Evolutionary conservation across 2,329 filamentous ascomycete species (phyloP), one percentile per base, ranked within the genome.

Genomic region (Hirsutella thompsonii): DNA sequence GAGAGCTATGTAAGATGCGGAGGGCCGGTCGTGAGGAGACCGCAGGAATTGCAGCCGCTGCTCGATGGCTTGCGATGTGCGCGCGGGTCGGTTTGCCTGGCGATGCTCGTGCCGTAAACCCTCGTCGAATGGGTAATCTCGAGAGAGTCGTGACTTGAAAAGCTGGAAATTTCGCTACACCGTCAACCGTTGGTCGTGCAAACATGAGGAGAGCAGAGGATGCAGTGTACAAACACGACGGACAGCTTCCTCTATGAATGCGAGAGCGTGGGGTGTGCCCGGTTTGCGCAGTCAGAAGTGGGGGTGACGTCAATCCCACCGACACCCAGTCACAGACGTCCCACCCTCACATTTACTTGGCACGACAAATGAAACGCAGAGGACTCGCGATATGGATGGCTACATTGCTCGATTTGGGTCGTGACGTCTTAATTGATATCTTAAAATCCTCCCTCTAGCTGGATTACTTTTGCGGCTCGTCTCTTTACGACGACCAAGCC

Each of bases 401-500:
- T 34, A 34, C 32, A 16, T 16, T 18, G 9, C 8, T 18, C 8
- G n/a, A 9, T 9, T 14, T 33, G 14, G n/a, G 3, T 19, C 16
- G 32, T 16, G 14, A 34, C 30, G 30, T 23, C 35, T 20, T 11
- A 37, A 52, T 57, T 57, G 54, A 16, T 38, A 28, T 38, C 3
- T 55, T 54, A 45, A n/a, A 50, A 59, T 51, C 53, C 50, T 56
- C 48, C 23, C 47, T 56, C 55, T 56, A 56, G 50, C 56, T 55
- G 57, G 56, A 53, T 47, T 26, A 26, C 23, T 50, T 53, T 58
- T 57, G 20, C 23, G 13, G 53, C 49, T 60, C 58, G 57, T 55
- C 53, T 55, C 54, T 55, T 57, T 51, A 52, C 53, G 51, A 54
- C 56, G 14, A 53, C 55, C 56, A 50, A 55, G 52, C 53, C 60